Evolutionary conservation across 2,329 filamentous ascomycete species (phyloP).

Genomic region (Colletotrichum musae): DNA sequence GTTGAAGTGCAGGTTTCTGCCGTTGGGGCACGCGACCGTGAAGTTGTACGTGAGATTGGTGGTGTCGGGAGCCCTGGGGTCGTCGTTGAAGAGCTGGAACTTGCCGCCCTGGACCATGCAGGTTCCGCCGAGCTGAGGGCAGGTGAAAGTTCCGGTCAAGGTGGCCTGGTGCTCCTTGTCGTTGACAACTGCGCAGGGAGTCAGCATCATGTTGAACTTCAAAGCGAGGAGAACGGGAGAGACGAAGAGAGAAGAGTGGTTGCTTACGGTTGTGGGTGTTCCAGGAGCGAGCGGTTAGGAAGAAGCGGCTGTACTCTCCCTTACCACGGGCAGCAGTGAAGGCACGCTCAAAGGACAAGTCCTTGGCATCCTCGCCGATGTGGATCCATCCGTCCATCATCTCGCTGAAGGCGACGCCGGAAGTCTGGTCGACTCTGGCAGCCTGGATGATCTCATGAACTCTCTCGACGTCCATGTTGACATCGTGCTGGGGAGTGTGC

Average conservation of each 20-base stretch:
- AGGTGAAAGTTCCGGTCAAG: conserved; percentile 72
- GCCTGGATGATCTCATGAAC: conserved; percentile 56
- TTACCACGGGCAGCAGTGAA: conserved; percentile 65
- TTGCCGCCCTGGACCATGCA: conserved; percentile 72
- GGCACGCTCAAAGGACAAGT: conserved; percentile 66
- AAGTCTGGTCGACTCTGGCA: conserved; percentile 60
- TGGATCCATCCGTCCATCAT: conserved; percentile 76
- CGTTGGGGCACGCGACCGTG: conserved; percentile 68
- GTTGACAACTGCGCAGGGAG: conserved; percentile 54
- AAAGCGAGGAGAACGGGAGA: accelerated
- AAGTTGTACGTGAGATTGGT: conserved; percentile 75
- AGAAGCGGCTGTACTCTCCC: conserved; percentile 70
- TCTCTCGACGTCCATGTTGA: conserved; percentile 52
- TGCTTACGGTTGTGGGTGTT: conserved; percentile 56
- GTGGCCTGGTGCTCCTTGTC: conserved; percentile 65
- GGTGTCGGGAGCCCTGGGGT: conserved; percentile 68
- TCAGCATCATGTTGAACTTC: conserved; percentile 36
- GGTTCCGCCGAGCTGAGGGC: conserved; percentile 67
- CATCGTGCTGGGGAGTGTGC: conserved; percentile 47
- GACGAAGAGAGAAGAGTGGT: neutral
- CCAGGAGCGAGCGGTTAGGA: conserved; percentile 70
- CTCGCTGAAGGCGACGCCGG: conserved; percentile 73
- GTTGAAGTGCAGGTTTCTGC: conserved; percentile 68
- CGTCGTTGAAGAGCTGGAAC: conserved; percentile 71
- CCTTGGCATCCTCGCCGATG: conserved; percentile 57